Conservation (phyloP, 768 basidiomycete genomes). For the Polyporus arcularius region DNA sequence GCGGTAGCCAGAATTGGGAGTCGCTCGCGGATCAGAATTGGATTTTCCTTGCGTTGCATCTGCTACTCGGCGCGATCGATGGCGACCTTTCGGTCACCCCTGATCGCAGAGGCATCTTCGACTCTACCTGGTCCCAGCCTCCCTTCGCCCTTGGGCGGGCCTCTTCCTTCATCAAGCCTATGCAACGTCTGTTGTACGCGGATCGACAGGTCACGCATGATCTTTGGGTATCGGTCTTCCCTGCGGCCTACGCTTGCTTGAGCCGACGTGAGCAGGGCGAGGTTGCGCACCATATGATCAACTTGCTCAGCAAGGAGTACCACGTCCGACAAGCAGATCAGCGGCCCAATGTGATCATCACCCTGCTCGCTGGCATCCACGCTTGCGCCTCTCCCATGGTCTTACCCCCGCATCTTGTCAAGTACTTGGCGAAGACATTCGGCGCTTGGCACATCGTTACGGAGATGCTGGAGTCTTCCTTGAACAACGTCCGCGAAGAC, state of each 20-base stretch:
- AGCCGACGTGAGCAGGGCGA: slow-evolving; percentile 87
- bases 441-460: slow-evolving; percentile 93
- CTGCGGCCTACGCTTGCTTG: slow-evolving; percentile 82
- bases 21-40: slow-evolving; percentile 89
- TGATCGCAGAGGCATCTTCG: slow-evolving; percentile 41
- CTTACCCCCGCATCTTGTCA: slow-evolving; percentile 92
- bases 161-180: slow-evolving; percentile 63
- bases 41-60: slow-evolving; percentile 89
- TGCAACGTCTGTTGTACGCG: slow-evolving; percentile 81
- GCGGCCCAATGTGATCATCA: slow-evolving; percentile 91
- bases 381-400: slow-evolving; percentile 86
- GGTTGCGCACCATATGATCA: slow-evolving; percentile 86
- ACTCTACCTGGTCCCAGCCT: slow-evolving; percentile 32
- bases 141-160: slow-evolving; percentile 49
- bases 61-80: slow-evolving; percentile 78
- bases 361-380: slow-evolving; percentile 80
- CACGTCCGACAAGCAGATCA: slow-evolving; percentile 86
- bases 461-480: slow-evolving; percentile 81
- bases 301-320: slow-evolving; percentile 89
- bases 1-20: slow-evolving; percentile 96
- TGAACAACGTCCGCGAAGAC: slow-evolving; percentile 79
- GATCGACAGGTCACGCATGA: slow-evolving; percentile 78
- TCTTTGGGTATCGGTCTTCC: slow-evolving; percentile 87
- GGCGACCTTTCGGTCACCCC: slow-evolving; percentile 42
- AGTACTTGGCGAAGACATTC: slow-evolving; percentile 95